Evolutionary conservation across 192 early-diverging fungal species (phyloP).

Genomic region (Coemansia reversa): DNA sequence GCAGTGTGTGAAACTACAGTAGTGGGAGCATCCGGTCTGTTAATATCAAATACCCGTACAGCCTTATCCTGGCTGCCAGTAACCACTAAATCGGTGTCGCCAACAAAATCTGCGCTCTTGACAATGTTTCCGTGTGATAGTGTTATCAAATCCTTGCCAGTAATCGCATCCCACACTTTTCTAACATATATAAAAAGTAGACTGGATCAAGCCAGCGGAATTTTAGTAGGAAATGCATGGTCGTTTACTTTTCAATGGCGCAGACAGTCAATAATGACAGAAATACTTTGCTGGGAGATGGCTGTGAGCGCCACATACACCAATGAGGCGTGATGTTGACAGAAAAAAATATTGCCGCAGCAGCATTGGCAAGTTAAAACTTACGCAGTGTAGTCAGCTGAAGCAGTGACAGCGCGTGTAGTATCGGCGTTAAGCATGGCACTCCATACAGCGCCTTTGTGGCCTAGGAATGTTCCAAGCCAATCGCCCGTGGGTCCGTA

Average conservation of each 20-base stretch:
- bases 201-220: background rate
- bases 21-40: slow-evolving; percentile 33
- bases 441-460: slow-evolving; percentile 92
- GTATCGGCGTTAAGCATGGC: slow-evolving; percentile 76
- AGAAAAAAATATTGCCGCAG: background rate
- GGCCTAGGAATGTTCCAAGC: slow-evolving; percentile 88
- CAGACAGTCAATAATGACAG: background rate
- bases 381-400: slow-evolving; percentile 87
- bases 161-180: slow-evolving; percentile 85
- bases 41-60: slow-evolving; percentile 78
- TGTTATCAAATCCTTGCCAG: slow-evolving; percentile 67
- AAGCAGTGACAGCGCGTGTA: slow-evolving; percentile 83
- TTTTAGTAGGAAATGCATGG: background rate
- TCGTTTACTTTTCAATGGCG: background rate
- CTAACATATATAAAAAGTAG: slow-evolving; percentile 30
- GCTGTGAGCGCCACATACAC: background rate
- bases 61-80: slow-evolving; percentile 85
- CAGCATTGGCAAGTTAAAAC: slow-evolving; percentile 14
- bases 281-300: background rate
- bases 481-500: slow-evolving; percentile 89
- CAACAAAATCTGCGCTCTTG: slow-evolving; percentile 75
- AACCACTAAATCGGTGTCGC: slow-evolving; percentile 65
- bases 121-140: slow-evolving; percentile 82
- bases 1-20: slow-evolving; percentile 39
- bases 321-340: slow-evolving; percentile 37